Evolutionary conservation across 2,329 filamentous ascomycete species (phyloP).

Genomic region (Claviceps paspali): DNA sequence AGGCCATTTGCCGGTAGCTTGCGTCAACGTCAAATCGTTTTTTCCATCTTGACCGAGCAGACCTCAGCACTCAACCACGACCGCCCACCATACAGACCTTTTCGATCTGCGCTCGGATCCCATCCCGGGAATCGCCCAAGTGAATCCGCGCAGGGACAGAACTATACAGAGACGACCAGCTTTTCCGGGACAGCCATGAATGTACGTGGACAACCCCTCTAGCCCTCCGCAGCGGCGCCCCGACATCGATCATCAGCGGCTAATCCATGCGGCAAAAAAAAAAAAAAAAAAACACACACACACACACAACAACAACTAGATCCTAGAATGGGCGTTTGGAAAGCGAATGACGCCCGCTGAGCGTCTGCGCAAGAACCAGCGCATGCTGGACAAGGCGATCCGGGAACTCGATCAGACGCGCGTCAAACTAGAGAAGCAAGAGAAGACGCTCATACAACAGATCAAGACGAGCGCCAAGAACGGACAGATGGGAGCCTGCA

Average conservation of each 20-base stretch:
- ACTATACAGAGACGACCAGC: neutral
- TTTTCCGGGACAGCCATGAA: constrained; percentile 33
- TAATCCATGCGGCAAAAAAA: too few species aligned
- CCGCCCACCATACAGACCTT: too few species aligned
- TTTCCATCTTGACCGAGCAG: constrained; percentile 3
- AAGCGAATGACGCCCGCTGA: constrained; percentile 97
- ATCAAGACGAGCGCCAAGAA: constrained; percentile 99
- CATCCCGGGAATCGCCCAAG: too few species aligned
- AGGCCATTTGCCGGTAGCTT: neutral
- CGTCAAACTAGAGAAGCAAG: constrained; percentile 92
- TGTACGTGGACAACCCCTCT: too few species aligned
- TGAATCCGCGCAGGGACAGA: too few species aligned
- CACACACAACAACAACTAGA: constrained; percentile 40
- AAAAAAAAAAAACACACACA: too few species aligned
- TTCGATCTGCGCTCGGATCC: too few species aligned
- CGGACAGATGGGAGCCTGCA: constrained; percentile 94
- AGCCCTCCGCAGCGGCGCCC: too few species aligned
- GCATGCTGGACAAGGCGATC: constrained; percentile 93
- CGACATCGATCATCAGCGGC: neutral
- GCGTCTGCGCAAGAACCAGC: constrained; percentile 83
- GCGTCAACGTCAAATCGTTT: neutral
- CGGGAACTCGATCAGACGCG: constrained; percentile 90
- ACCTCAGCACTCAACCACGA: too few species aligned
- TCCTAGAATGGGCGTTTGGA: constrained; percentile 97
- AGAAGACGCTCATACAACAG: constrained; percentile 89